Base-by-base conservation (phyloP, 75 land plant species). In the Picea sitchensis region DNA sequence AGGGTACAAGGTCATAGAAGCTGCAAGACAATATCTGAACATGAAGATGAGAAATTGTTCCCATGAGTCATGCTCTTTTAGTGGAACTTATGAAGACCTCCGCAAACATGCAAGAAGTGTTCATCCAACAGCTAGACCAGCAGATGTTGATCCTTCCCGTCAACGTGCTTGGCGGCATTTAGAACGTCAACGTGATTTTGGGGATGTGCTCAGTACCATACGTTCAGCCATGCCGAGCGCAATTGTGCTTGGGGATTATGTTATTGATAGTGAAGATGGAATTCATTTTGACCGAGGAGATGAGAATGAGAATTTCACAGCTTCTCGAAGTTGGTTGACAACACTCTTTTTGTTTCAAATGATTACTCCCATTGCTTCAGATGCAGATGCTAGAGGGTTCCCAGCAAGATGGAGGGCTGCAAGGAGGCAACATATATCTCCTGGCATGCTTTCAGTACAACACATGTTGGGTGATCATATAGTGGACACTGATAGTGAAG, bases 201-300 rank as follows among this genome's bases (percentile, higher is more conserved):
- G 89, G 65, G 96, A 93, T 65, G 86, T 93, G 58, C 67, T 93
- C 2, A 91, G 94, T 83, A 89, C 92, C 5, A 88, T 93, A 20
- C 89, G 82, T 5, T 93, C 96, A 12, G 94, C 96, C 60, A 89
- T 91, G 85, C 94, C 96, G 18, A 88, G 90, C 62, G 92, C 94
- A 18, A 60, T 89, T 81, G 89, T 93, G 63, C 58, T 93, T 62
- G 96, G 96, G 32, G 96, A 93, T 59, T 93, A 93, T 84, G 96
- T 91, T 18, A 86, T 93, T 69, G 96, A 93, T 18, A 83, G 79
- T 59, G 90, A 86, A 32, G 90, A 83, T 74, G 84, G 80, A 58
- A 15, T 67, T 13, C 32, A 84, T 32, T 82, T 77, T 79, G 85
- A 81, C n/a, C 54, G 80, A 21, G 85, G 77, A 62, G 80, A 64